Percentiles rank a stretch among this genome's conserved stretches.
Conservation (phyloP, 2,329 filamentous ascomycete species). For the Fusarium sp. region DNA sequence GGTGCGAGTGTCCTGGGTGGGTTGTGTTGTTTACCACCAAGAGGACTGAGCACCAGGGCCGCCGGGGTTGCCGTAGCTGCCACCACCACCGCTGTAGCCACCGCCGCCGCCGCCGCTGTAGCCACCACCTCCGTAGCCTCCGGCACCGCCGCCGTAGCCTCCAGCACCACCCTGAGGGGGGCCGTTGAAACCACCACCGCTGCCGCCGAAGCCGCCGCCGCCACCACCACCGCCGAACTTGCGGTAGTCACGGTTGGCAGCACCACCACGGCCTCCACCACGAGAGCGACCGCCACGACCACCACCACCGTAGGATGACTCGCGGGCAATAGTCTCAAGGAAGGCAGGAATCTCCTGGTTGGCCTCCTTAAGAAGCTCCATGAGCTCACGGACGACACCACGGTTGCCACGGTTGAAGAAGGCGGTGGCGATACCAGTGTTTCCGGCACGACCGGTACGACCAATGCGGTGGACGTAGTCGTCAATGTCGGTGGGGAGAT, state of each 20-base stretch:
- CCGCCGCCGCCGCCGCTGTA: constrained; percentile 64
- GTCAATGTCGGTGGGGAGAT: constrained; percentile 98
- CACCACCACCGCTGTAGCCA: constrained; percentile 58
- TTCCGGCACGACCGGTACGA: constrained; percentile 99
- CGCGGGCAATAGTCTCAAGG: constrained; percentile 96
- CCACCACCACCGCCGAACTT: constrained; percentile 73
- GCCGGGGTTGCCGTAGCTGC: constrained; percentile 75
- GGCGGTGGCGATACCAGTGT: constrained; percentile 97
- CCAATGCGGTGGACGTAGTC: constrained; percentile 99
- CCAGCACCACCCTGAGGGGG: constrained; percentile 50
- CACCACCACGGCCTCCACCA: constrained; percentile 75
- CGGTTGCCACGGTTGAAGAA: constrained; percentile 99
- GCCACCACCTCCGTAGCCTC: constrained; percentile 73
- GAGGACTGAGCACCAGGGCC: constrained; percentile 74
- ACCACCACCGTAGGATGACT: constrained; percentile 85
- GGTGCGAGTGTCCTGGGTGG: constrained; percentile 17
- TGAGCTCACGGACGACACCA: constrained; percentile 93
- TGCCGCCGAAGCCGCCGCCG: constrained; percentile 58
- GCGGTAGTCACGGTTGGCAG: constrained; percentile 89
- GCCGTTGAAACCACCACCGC: constrained; percentile 51
- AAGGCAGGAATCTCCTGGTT: constrained; percentile 96
- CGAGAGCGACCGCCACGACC: constrained; percentile 67
- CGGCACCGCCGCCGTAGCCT: constrained; percentile 58
- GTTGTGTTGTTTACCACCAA: constrained; percentile 70
- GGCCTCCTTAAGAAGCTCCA: constrained; percentile 98